Conservation (phyloP, 257 asterid genomes). For the Nicotiana undulata region DNA sequence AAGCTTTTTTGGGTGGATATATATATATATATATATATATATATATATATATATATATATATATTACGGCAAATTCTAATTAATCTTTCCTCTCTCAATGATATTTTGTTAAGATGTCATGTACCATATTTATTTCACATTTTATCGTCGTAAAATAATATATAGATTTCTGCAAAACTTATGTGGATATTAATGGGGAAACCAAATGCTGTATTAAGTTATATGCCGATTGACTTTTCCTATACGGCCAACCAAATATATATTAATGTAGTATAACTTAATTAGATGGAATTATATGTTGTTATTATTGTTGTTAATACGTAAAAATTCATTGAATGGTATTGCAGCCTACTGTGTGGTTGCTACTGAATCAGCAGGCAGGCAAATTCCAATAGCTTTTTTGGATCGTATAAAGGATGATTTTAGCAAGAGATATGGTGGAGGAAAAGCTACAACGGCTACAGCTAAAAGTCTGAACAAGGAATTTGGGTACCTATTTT, state of each 20-base stretch:
- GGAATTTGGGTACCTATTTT: slow-evolving; percentile 34
- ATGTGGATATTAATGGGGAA: no score
- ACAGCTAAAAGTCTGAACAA: slow-evolving; percentile 35
- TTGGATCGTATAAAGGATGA: slow-evolving; percentile 45
- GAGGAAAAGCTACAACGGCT: slow-evolving; percentile 42
- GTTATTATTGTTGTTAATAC: not conserved
- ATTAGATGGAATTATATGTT: not conserved
- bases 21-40: no score
- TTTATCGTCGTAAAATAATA: no score
- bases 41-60: no score
- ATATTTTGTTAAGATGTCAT: no score
- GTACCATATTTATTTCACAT: no score
- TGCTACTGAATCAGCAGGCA: slow-evolving; percentile 48
- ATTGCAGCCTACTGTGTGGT: slow-evolving; percentile 48
- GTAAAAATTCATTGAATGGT: not conserved
- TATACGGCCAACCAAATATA: not conserved
- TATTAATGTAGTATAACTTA: not conserved
- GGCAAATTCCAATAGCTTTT: slow-evolving; percentile 40
- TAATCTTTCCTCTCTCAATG: no score
- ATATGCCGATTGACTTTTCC: not conserved
- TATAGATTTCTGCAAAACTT: no score
- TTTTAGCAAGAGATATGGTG: slow-evolving; percentile 38
- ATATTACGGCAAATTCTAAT: no score
- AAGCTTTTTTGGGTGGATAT: not conserved
- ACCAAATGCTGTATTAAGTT: no score